phyloP scores from a whole-genome alignment of 1,284 basidiomycete species.

The Moesziomyces antarcticus region DNA sequence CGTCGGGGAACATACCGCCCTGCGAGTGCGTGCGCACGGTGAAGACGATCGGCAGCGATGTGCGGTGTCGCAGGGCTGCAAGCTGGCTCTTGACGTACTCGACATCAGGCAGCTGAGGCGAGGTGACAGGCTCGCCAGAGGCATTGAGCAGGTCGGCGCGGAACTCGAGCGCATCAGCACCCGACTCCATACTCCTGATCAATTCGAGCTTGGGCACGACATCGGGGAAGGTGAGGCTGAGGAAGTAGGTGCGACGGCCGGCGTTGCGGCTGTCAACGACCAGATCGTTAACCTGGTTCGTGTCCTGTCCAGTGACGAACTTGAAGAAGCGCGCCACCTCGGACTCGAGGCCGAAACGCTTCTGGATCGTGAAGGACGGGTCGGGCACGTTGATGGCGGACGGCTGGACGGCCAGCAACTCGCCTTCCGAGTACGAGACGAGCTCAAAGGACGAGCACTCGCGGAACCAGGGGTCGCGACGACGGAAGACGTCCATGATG shows the following conservation, averaged over 20 bases:
- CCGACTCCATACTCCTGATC: constrained; percentile 80
- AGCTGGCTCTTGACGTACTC: constrained; percentile 85
- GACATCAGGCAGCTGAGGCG: constrained; percentile 75
- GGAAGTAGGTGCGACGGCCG: constrained; percentile 78
- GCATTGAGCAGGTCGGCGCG: constrained; percentile 88
- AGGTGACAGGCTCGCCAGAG: constrained; percentile 66
- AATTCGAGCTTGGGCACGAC: constrained; percentile 77
- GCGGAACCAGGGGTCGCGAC: constrained; percentile 88
- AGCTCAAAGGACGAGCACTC: constrained; percentile 87
- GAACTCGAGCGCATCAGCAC: constrained; percentile 91
- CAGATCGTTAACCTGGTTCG: constrained; percentile 76
- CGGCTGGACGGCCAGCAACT: constrained; percentile 29
- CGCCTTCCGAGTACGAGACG: constrained; percentile 74
- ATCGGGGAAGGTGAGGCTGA: constrained; percentile 91
- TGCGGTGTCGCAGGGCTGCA: constrained; percentile 79
- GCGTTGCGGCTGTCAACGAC: constrained; percentile 37
- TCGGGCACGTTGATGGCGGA: constrained; percentile 40
- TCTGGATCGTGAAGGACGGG: constrained; percentile 55
- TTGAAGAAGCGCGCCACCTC: constrained; percentile 80
- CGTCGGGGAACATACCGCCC: constrained; percentile 90
- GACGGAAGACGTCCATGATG: constrained; percentile 81
- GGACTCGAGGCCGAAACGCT: constrained; percentile 62
- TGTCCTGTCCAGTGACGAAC: constrained; percentile 81
- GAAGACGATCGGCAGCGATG: constrained; percentile 87
- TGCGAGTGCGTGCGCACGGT: constrained; percentile 89